Evolutionary conservation across 2,329 filamentous ascomycete genomes (phyloP).

Genomic region (Didymella glomerata): DNA sequence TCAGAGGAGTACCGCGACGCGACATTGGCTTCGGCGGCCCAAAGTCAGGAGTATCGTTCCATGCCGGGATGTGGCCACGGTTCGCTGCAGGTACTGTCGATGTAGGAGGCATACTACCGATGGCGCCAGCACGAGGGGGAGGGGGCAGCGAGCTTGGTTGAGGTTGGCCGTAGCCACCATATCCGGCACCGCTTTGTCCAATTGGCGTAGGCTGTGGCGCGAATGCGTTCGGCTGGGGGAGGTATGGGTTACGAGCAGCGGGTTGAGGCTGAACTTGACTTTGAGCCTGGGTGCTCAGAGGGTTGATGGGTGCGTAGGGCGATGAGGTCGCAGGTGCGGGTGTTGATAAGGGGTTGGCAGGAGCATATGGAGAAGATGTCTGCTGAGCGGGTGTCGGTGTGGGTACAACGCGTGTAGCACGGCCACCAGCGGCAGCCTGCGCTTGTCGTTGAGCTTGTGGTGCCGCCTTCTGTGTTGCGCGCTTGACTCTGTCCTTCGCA

Average conservation of each 20-base stretch:
- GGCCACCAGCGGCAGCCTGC: slow-evolving; percentile 40
- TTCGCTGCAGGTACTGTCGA: slow-evolving; percentile 69
- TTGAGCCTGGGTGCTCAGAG: slow-evolving; percentile 41
- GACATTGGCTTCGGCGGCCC: slow-evolving; percentile 70
- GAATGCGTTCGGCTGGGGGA: slow-evolving; percentile 32
- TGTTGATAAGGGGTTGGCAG: slow-evolving; percentile 36
- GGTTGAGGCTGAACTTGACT: slow-evolving; percentile 32
- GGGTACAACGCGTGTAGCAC: slow-evolving; percentile 49
- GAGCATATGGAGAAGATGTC: slow-evolving; percentile 48
- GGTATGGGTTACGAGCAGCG: slow-evolving; percentile 54
- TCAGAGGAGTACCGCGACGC: slow-evolving; percentile 76
- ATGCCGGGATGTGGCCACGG: slow-evolving; percentile 76
- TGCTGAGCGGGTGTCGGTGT: slow-evolving; percentile 40
- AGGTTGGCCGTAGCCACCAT: slow-evolving; percentile 57
- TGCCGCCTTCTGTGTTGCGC: slow-evolving; percentile 75
- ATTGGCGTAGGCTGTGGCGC: slow-evolving; percentile 45
- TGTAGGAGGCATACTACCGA: slow-evolving; percentile 69
- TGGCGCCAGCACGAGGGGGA: slow-evolving; percentile 64
- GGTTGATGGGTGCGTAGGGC: slow-evolving; percentile 37
- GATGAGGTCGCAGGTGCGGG: slow-evolving; percentile 33
- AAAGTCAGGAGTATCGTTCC: slow-evolving; percentile 95
- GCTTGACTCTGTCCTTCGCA: slow-evolving; percentile 82
- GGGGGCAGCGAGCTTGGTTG: slow-evolving; percentile 60
- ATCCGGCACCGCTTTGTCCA: slow-evolving; percentile 47
- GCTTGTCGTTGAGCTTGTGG: slow-evolving; percentile 55